Evolutionary conservation across 163 green algal species (phyloP).

Genomic region (Trebouxiophyceae sp.): DNA sequence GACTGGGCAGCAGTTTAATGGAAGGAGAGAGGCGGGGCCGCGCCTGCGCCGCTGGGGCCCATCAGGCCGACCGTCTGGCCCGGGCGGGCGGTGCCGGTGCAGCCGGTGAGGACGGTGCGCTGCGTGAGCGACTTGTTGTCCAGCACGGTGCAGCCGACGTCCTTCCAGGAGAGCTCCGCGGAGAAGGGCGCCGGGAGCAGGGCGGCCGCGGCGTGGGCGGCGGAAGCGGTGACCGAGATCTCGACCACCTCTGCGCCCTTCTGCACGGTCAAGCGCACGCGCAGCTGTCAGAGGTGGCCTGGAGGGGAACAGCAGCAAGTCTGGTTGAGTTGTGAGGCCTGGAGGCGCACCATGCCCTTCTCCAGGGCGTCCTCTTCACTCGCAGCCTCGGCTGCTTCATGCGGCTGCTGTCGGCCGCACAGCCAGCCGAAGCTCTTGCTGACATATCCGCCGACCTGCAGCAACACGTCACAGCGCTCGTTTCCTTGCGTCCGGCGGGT

Average conservation of each 20-base stretch:
- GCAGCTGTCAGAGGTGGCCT: not conserved
- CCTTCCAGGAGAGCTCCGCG: not conserved
- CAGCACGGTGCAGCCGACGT: not conserved
- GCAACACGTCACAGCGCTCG: not conserved
- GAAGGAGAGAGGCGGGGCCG: no score
- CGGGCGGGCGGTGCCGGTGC: not conserved
- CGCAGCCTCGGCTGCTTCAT: not conserved
- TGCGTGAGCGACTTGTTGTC: not conserved
- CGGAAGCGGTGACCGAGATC: not conserved
- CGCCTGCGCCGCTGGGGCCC: constrained; percentile 7
- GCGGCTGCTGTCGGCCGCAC: not conserved
- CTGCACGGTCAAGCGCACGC: not conserved
- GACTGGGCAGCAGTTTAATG: no score
- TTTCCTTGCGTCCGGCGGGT: not conserved
- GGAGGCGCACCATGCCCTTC: not conserved
- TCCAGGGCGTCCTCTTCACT: not conserved
- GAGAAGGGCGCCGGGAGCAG: not conserved
- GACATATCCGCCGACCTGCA: not conserved
- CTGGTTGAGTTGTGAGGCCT: not conserved
- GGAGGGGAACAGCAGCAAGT: not conserved
- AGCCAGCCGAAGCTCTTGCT: not conserved
- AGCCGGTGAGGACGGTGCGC: constrained; percentile 3
- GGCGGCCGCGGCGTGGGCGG: not conserved
- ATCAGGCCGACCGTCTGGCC: constrained; percentile 2
- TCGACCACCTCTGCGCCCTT: not conserved